Conservation (phyloP, 2,329 filamentous ascomycete genomes). For the Pyricularia pennisetigena region DNA sequence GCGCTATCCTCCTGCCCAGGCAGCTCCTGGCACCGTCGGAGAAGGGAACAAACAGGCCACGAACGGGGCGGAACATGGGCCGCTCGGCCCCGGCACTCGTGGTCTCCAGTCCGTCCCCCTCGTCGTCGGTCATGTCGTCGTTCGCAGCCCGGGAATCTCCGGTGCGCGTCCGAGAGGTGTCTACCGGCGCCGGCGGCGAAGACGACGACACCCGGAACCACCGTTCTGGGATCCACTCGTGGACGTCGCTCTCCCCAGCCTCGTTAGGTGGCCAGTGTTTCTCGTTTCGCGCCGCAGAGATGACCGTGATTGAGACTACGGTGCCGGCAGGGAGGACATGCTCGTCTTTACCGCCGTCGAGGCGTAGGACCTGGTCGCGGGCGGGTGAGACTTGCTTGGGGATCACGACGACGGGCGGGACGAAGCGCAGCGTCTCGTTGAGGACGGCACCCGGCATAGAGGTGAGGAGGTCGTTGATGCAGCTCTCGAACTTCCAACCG, state of each 20-base stretch:
- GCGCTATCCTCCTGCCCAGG: conserved; percentile 46
- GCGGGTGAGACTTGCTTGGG: conserved; percentile 51
- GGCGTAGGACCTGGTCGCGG: conserved; percentile 44
- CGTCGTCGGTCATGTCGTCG: conserved; percentile 17
- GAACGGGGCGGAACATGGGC: conserved; percentile 47
- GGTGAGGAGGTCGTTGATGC: conserved; percentile 55
- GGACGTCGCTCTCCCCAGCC: conserved; percentile 42
- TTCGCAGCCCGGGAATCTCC: background rate
- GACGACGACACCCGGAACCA: conserved; percentile 45
- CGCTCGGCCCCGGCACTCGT: conserved; percentile 49
- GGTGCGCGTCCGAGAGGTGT: conserved; percentile 10
- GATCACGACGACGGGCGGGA: conserved; percentile 62
- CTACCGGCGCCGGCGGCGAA: conserved; percentile 13
- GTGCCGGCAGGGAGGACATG: conserved; percentile 47
- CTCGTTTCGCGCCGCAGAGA: conserved; percentile 56
- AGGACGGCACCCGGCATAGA: conserved; percentile 65
- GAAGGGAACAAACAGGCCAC: conserved; percentile 49
- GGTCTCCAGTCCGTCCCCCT: conserved; percentile 37
- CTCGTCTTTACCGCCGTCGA: conserved; percentile 41
- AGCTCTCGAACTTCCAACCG: conserved; percentile 62
- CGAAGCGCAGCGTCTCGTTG: conserved; percentile 66
- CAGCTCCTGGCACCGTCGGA: conserved; percentile 48
- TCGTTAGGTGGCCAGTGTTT: conserved; percentile 58
- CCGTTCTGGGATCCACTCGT: conserved; percentile 61
- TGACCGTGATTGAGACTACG: conserved; percentile 44